Evolutionary conservation across 148 eudicot genomes (phyloP).

Genomic region (Rhododendron williamsianum): DNA sequence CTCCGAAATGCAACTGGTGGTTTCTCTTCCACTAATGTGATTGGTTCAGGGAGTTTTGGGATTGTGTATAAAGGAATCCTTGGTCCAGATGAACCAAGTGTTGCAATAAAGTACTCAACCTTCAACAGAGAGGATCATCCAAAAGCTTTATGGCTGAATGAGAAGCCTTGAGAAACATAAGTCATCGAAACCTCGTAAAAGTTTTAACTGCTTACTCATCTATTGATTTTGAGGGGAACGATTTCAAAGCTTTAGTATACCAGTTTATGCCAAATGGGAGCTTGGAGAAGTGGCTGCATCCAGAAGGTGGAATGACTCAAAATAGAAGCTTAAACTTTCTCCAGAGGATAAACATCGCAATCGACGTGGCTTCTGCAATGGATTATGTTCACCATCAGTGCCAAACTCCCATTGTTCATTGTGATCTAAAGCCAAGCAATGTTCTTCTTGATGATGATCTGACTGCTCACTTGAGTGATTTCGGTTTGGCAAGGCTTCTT

Average conservation of each 20-base stretch:
- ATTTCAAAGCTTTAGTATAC: background rate
- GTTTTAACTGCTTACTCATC: background rate
- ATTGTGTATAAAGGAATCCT: background rate
- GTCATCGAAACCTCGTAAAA: background rate
- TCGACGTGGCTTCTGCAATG: conserved; percentile 2
- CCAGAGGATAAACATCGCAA: background rate
- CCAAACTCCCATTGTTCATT: background rate
- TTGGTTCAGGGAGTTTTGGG: background rate
- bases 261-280: background rate
- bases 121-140: background rate
- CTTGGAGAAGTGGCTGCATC: background rate
- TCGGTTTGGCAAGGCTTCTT: background rate
- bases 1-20: background rate
- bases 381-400: background rate
- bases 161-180: background rate
- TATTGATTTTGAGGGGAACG: background rate
- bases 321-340: background rate
- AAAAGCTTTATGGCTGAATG: background rate
- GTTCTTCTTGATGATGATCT: background rate
- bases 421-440: background rate
- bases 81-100: background rate
- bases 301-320: background rate
- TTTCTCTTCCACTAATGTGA: background rate
- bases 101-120: background rate
- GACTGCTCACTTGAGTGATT: background rate